A percentile compares a stretch with the other conserved stretches of the same genome.
Evolutionary conservation across 164 flowering plant genomes (phyloP).

Genomic region (Stephania cephalantha): DNA sequence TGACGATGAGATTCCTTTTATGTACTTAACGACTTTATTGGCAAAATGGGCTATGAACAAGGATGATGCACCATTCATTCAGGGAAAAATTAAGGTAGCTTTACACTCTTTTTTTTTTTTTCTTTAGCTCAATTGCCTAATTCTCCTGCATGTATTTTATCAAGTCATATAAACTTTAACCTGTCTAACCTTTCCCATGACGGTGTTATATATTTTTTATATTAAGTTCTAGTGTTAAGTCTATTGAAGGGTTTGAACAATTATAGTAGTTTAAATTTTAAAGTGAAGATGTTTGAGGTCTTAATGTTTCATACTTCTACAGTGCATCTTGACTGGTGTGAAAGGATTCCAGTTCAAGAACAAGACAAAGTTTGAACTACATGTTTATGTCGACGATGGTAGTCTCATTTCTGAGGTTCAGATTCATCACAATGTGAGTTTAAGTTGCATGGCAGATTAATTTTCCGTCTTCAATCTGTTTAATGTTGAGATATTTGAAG

Average conservation of each 20-base stretch:
- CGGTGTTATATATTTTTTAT: too few relatives aligned
- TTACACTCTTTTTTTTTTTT: neutral
- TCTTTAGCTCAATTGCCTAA: neutral
- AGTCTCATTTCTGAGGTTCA: constrained; percentile 83
- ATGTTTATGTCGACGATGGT: constrained; percentile 84
- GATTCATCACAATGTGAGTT: constrained; percentile 73
- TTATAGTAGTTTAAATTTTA: too few relatives aligned
- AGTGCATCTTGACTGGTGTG: constrained; percentile 90
- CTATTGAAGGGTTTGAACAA: too few relatives aligned
- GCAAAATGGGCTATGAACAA: constrained; percentile 45
- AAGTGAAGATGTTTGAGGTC: too few relatives aligned
- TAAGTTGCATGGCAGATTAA: neutral
- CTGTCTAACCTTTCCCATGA: too few relatives aligned
- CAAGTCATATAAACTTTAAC: too few relatives aligned
- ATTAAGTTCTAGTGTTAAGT: too few relatives aligned
- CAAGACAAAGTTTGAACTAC: constrained; percentile 57
- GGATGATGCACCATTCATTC: constrained; percentile 32
- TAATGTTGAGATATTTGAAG: neutral
- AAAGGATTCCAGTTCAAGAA: constrained; percentile 65
- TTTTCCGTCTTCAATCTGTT: neutral
- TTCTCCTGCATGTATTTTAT: too few relatives aligned
- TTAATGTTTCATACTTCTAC: constrained; percentile 19
- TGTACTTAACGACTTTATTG: constrained; percentile 67
- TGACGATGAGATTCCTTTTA: constrained; percentile 64
- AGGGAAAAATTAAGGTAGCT: constrained; percentile 75